These are phyloP conservation scores for Mucor lusitanicus DNA, from an alignment of 371 early-diverging fungal genomes.

Conservation along the genomic window DNA sequence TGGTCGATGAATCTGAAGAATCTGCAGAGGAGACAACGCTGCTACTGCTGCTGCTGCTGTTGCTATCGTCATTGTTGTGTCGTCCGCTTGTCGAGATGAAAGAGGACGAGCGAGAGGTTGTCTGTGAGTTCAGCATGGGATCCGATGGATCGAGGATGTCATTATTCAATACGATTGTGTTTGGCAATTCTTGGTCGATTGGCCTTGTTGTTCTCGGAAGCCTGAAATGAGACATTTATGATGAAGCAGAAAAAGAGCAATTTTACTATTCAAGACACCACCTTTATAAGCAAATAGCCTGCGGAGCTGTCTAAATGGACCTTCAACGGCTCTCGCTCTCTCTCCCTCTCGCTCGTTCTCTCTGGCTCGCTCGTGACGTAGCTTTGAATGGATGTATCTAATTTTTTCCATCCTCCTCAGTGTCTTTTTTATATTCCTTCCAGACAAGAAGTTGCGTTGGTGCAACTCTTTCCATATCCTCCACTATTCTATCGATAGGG, in stretches of 20 bases:
- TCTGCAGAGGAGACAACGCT: neutral
- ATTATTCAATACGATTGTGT: slow-evolving; percentile 13
- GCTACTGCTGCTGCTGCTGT: slow-evolving; percentile 1
- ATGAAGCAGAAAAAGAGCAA: slow-evolving; percentile 1
- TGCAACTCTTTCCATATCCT: neutral
- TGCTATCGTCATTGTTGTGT: neutral
- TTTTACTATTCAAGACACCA: neutral
- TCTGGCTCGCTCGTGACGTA: no score
- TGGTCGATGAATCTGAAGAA: slow-evolving; percentile 37
- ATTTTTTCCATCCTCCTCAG: neutral
- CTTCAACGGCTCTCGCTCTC: neutral
- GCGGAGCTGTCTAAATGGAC: neutral
- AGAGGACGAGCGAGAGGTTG: neutral
- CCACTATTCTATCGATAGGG: neutral
- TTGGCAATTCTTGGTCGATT: slow-evolving; percentile 20
- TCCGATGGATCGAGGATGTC: neutral
- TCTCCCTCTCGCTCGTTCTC: no score
- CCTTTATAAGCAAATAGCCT: neutral
- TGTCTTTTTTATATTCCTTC: neutral
- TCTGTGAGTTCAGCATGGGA: neutral
- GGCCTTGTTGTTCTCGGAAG: slow-evolving; percentile 19
- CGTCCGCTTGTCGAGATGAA: neutral
- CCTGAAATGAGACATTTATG: slow-evolving; percentile 25
- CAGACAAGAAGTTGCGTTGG: neutral
- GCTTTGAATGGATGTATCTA: neutral